Evolutionary conservation across 495 filamentous ascomycete species (phyloP), one percentile per base, ranked within the genome.

Genomic region (Penicillium waksmanii): DNA sequence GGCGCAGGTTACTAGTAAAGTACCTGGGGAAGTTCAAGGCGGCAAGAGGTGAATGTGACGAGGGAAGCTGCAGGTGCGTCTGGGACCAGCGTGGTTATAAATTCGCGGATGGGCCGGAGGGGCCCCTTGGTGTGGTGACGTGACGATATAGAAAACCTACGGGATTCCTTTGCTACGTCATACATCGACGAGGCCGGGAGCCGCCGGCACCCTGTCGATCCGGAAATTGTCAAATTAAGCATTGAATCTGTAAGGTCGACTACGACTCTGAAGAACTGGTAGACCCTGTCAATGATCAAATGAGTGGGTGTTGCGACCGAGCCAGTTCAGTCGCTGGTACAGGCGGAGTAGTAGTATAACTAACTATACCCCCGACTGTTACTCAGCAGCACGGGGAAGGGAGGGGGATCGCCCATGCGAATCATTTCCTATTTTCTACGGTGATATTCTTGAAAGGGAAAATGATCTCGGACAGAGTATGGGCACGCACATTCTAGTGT

Each of bases 61-160:
- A 51, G 42, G 13, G 58, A 60, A 31, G 56, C 60, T 42, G 55
- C 51, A 61, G 47, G 51, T 55, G 27, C 33, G 38, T 35, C 44
- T 46, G 60, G 64, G 65, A 60, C 48, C 23, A 46, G 54, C 51
- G 38, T 55, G 48, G 66, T 60, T 64, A 65, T 64, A 68, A 66
- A 62, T 69, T 44, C 63, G 66, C 74, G 74, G 74, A 70, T 68
- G 54, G 53, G 13, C 60, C 72, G 74, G 69, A 70, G 61, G 42
- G 55, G 46, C 46, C 46, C 46, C 57, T 3, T 44, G 42, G n/a
- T 49, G 51, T 63, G 67, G 74, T 74, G 73, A 72, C 66, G 74
- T 74, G 73, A 72, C 66, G 72, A 73, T 70, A 66, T 69, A 56
- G 50, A 62, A 58, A 53, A 58, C 31, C 48, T 25, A 48, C 54